Base-by-base conservation (phyloP, 192 early-diverging fungal species). In the Rhizoclosmatium sp. region DNA sequence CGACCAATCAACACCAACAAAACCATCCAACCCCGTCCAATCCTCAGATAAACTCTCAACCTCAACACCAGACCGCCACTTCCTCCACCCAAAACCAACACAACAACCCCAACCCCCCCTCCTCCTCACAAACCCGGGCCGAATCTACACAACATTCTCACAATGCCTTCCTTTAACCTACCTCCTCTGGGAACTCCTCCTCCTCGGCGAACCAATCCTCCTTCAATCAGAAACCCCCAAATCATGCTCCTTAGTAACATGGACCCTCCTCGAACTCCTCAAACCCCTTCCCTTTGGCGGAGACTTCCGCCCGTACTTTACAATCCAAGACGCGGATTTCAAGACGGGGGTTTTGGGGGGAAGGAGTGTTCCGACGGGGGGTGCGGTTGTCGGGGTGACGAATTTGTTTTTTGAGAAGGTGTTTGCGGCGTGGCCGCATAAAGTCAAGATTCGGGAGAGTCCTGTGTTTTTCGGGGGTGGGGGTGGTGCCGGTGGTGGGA, bases 221-320 rank as follows among this genome's bases (percentile, higher is more conserved):
- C 95, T 99, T 4, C 87, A 95, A 54, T 94, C 93, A 16, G 95
- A 96, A 67, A 93, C 93, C 31, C 97, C 97, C 23, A 86, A 89
- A 47, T 91, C 90, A n/a, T 96, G 94, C 83, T 95, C 93, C 72
- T 92, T 95, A 69, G 92, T 92, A 46, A 92, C 98, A 1, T 86
- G 92, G 54, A 84, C 91, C 12, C 85, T 99, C 16, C 88, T 99
- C 1, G 97, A 98, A 81, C 82, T 98, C 3, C 94, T 98, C 48
- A 97, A 95, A 74, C 97, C 97, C 42, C 92, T 96, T 68, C 92
- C 93, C 23, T 99, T 95, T 82, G 97, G 96, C 70, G 98, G 98
- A 47, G 96, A 99, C 83, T 96, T 92, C 78, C 91, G 98, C 21
- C 97, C 97, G 10, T 99, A 97, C 71, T 97, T 99, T 80, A 99